Percentiles rank a stretch among this genome's conserved stretches.
Evolutionary conservation across 78 protist species (phyloP).

Genomic region (Dictyostelium firmibasis): DNA sequence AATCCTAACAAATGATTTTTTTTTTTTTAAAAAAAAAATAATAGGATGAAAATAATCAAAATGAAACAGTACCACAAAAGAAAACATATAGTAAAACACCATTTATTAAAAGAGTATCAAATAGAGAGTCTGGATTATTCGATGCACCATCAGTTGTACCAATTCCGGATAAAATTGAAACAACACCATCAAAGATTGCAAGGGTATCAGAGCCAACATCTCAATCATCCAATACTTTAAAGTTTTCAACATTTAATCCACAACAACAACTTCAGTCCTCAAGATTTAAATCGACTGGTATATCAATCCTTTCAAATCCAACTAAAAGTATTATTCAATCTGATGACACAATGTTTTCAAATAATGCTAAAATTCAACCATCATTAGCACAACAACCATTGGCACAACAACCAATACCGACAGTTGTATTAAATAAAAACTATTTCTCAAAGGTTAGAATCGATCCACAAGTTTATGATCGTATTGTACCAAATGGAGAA

Average conservation of each 20-base stretch:
- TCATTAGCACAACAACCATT: background rate
- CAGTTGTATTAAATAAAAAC: background rate
- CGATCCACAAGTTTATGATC: constrained; percentile 18
- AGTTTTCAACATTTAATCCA: background rate
- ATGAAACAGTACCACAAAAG: constrained; percentile 25
- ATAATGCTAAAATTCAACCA: background rate
- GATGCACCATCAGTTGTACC: background rate
- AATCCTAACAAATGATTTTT: background rate
- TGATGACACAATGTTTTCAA: background rate
- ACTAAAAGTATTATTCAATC: background rate
- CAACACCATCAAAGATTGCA: background rate
- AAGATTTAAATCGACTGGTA: background rate
- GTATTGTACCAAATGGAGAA: constrained; percentile 16
- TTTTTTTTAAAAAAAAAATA: background rate
- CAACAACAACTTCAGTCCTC: constrained; percentile 11
- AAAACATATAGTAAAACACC: constrained; percentile 22
- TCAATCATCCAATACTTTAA: background rate
- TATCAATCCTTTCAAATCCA: background rate
- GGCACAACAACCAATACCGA: background rate
- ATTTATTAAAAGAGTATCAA: constrained; percentile 14
- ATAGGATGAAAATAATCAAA: background rate
- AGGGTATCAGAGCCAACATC: background rate
- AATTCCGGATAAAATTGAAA: background rate
- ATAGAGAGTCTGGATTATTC: constrained; percentile 9
- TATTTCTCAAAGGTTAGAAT: constrained; percentile 25